phyloP scores from a whole-genome alignment of 2,329 filamentous ascomycete species.

The Fusarium sp. region DNA sequence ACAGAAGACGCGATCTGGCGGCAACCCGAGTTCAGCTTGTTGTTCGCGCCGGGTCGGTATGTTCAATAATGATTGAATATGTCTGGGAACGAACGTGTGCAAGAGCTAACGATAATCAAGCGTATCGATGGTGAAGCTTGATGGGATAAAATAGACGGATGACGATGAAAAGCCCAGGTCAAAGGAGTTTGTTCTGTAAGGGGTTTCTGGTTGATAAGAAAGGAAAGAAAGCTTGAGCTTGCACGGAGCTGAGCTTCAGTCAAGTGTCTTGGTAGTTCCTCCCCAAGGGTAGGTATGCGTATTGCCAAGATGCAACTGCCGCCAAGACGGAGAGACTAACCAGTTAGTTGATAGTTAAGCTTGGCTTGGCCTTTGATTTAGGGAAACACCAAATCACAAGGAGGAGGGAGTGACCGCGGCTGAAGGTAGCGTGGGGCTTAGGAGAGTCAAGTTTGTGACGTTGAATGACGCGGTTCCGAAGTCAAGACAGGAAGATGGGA shows the following conservation, averaged over 20 bases:
- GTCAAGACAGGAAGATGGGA: not conserved
- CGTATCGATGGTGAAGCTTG: slow-evolving; percentile 6
- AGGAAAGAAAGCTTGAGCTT: slow-evolving; percentile 13
- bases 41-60: not conserved
- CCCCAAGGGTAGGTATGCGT: slow-evolving; percentile 7
- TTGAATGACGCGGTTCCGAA: slow-evolving; percentile 11
- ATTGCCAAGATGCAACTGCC: slow-evolving; percentile 31
- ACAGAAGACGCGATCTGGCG: not conserved
- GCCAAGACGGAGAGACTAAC: slow-evolving; percentile 33
- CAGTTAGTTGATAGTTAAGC: slow-evolving; percentile 19
- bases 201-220: not conserved
- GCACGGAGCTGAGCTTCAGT: slow-evolving; percentile 18
- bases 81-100: slow-evolving; percentile 12
- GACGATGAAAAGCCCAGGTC: not conserved
- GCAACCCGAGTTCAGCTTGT: not conserved
- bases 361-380: slow-evolving; percentile 25
- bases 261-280: slow-evolving; percentile 9
- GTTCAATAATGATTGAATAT: slow-evolving; percentile 1
- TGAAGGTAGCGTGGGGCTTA: not conserved
- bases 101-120: not conserved
- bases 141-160: slow-evolving; percentile 1
- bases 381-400: slow-evolving; percentile 26
- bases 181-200: not conserved
- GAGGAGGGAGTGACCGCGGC: not conserved
- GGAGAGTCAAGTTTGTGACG: slow-evolving; percentile 5